Evolutionary conservation across 768 basidiomycete genomes (phyloP).

Genomic region (Leccinum barrowsii): DNA sequence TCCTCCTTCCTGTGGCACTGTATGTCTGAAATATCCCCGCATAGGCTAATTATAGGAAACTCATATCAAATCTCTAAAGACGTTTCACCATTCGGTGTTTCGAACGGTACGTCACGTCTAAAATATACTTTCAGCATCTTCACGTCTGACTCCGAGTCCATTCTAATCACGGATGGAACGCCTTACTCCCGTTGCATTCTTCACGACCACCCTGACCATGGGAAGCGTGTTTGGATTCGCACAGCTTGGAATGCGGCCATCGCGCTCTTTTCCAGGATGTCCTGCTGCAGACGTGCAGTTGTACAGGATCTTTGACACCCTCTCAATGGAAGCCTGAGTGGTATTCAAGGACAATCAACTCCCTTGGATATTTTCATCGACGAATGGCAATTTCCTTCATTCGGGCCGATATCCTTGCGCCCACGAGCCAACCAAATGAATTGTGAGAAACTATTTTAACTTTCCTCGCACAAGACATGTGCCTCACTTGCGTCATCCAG

Average conservation of each 20-base stretch:
- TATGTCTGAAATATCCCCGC: conserved; percentile 6
- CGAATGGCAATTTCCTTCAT: background rate
- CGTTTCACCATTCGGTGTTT: background rate
- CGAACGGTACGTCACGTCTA: background rate
- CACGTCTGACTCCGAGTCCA: background rate
- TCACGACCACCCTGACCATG: conserved; percentile 14
- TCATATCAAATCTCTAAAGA: background rate
- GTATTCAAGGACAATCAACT: background rate
- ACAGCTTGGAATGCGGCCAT: background rate
- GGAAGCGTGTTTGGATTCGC: conserved; percentile 5
- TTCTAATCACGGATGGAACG: conserved; percentile 9
- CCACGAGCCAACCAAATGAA: background rate
- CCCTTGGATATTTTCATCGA: background rate
- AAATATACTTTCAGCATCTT: background rate
- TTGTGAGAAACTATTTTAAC: background rate
- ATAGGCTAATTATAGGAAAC: background rate
- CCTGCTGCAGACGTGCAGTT: background rate
- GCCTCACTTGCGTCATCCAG: conserved; percentile 4
- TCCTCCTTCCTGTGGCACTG: conserved; percentile 5
- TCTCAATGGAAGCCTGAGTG: background rate
- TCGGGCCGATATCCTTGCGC: background rate
- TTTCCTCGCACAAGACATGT: conserved; percentile 3
- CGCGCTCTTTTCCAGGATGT: background rate
- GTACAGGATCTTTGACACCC: background rate
- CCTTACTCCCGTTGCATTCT: background rate